Evolutionary conservation across 2,329 filamentous ascomycete genomes (phyloP), one percentile per base, ranked within the genome.

Genomic region (Coniochaeta hoffmannii): DNA sequence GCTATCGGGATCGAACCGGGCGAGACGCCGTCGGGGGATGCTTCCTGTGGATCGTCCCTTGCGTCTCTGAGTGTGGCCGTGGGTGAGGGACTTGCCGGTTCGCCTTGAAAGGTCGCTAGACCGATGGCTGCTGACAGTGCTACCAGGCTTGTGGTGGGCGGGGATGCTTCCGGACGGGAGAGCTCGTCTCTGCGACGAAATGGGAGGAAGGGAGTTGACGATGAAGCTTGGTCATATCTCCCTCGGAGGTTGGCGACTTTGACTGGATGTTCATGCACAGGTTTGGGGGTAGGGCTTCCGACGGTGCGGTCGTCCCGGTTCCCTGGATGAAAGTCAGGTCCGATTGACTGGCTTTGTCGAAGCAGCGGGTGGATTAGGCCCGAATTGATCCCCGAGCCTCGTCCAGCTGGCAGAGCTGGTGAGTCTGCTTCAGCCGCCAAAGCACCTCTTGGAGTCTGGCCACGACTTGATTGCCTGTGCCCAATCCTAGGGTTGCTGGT

Each of bases 171-270:
- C 34, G 15, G 34, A 11, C 5, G 5, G 5, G 34, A 7, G 15
- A 22, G 22, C 41, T 53, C 36, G 9, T 57, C 41, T 15, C 41
- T 53, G 51, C 56, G 59, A 58, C 64, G 58, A 35, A 64, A 63
- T 5, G 59, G 58, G 12, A 64, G 60, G 24, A 66, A 58, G 1
- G 63, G 58, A 6, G 59, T 53, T 24, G 57, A 58, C n/a, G 63
- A 61, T 11, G 61, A 34, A 8, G 61, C 57, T 17, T 56, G 54
- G 49, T 71, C 66, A 54, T 70, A 70, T 0, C 67, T 28, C 36
- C 34, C 61, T 26, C 66, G 62, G 35, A 69, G 60, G 17, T 66
- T 65, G 2, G 66, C 60, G 6, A 71, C 68, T 35, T 64, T 69
- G 22, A 53, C 57, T 8, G 59, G 60, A 19, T 55, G 59, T n/a